Percentiles rank a stretch among this genome's conserved stretches.
Conservation (phyloP, 2,329 filamentous ascomycete genomes). For the Orbilia javanica region DNA sequence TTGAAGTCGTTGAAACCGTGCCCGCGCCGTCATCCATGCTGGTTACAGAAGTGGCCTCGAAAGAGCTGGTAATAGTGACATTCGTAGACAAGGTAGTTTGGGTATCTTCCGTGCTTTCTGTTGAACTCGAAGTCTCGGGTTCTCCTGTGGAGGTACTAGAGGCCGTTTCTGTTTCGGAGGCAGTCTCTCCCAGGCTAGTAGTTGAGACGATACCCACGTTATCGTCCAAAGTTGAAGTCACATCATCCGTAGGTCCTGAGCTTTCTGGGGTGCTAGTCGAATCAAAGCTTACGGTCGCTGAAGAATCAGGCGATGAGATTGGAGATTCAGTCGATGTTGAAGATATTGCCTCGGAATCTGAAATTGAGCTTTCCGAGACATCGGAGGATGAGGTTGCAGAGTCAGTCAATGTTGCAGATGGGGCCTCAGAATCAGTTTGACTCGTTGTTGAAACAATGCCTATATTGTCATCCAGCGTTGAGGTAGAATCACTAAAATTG, state of each 20-base stretch:
- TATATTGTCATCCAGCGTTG: conserved; percentile 2
- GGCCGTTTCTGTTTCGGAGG: background rate
- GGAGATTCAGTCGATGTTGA: no score
- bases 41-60: background rate
- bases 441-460: conserved; percentile 6
- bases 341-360: no score
- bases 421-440: background rate
- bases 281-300: no score
- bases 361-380: background rate
- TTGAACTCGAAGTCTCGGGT: background rate
- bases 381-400: background rate
- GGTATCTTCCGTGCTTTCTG: background rate
- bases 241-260: background rate
- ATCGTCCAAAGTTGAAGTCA: background rate
- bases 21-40: background rate
- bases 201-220: background rate
- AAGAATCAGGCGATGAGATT: no score
- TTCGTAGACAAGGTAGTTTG: background rate
- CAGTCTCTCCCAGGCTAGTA: background rate
- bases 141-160: background rate
- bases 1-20: background rate
- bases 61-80: background rate
- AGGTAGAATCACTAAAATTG: background rate
- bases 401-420: background rate
- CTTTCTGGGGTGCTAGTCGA: no score